Evolutionary conservation across 2,329 filamentous ascomycete species (phyloP).

Genomic region (Cryoendolithus antarcticus): DNA sequence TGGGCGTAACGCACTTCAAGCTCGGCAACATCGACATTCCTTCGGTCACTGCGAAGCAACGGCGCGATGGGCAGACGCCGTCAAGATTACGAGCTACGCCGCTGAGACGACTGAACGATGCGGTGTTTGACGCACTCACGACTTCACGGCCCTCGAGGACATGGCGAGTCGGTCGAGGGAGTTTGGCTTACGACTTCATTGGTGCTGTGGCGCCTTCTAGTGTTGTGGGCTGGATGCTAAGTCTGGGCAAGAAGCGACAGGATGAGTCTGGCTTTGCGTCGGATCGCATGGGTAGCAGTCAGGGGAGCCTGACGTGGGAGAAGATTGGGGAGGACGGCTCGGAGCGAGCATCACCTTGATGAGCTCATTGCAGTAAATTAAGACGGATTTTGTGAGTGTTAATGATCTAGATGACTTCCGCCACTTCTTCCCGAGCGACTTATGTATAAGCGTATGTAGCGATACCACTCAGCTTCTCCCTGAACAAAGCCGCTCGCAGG

Average conservation of each 20-base stretch:
- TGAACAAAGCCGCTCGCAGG: too few species aligned
- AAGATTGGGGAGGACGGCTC: conserved; percentile 26
- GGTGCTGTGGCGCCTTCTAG: conserved; percentile 66
- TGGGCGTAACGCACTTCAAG: conserved; percentile 76
- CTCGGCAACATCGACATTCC: conserved; percentile 83
- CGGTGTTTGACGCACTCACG: conserved; percentile 81
- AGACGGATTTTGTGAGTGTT: too few species aligned
- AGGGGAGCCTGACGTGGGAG: conserved; percentile 36
- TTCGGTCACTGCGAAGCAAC: conserved; percentile 39
- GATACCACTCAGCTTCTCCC: conserved; percentile 6
- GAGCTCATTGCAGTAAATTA: too few species aligned
- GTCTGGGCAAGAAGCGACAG: conserved; percentile 39
- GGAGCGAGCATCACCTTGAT: neutral
- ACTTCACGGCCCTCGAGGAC: conserved; percentile 46
- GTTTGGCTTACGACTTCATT: conserved; percentile 71
- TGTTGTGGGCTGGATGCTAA: conserved; percentile 86
- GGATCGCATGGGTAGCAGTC: conserved; percentile 19
- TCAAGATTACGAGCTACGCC: conserved; percentile 39
- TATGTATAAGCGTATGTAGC: conserved; percentile 1
- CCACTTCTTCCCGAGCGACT: neutral
- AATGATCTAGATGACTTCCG: neutral
- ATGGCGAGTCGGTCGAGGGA: conserved; percentile 73
- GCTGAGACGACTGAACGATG: conserved; percentile 67
- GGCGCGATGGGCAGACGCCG: conserved; percentile 24
- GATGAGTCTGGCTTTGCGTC: conserved; percentile 12